Conservation (phyloP, 306 rosid genomes). For the Pyrus pyrifolia region DNA sequence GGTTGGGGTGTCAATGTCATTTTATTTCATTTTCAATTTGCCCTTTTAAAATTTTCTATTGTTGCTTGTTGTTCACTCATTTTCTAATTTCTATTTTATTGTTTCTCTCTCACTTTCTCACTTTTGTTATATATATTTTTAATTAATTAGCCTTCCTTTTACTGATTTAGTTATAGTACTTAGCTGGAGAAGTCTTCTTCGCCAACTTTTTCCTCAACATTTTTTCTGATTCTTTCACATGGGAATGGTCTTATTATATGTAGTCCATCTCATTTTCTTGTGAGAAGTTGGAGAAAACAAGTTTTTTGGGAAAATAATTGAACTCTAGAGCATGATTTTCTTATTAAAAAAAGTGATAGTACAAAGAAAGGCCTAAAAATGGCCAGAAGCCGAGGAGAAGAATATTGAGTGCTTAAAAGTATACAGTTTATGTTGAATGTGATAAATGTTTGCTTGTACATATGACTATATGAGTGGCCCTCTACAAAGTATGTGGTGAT, state of each 20-base stretch:
- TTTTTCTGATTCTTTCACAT: neutral
- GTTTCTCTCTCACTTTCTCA: neutral
- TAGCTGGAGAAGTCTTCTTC: neutral
- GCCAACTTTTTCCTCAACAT: neutral
- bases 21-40: constrained; percentile 20
- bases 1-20: constrained; percentile 26
- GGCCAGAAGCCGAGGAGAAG: neutral
- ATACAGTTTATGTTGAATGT: neutral
- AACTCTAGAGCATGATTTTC: neutral
- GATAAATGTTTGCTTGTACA: neutral
- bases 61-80: neutral
- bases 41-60: neutral
- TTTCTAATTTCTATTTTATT: neutral
- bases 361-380: neutral
- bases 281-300: neutral
- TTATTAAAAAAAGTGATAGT: neutral
- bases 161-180: neutral
- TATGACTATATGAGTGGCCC: neutral
- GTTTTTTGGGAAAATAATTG: neutral
- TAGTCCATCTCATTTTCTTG: neutral
- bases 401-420: neutral
- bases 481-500: neutral
- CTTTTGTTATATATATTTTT: neutral
- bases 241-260: neutral
- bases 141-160: neutral